Percentiles rank a stretch among this genome's conserved stretches.
These are phyloP conservation scores for Trapa incisa DNA, from an alignment of 345 rosid species.

Conservation along the genomic window DNA sequence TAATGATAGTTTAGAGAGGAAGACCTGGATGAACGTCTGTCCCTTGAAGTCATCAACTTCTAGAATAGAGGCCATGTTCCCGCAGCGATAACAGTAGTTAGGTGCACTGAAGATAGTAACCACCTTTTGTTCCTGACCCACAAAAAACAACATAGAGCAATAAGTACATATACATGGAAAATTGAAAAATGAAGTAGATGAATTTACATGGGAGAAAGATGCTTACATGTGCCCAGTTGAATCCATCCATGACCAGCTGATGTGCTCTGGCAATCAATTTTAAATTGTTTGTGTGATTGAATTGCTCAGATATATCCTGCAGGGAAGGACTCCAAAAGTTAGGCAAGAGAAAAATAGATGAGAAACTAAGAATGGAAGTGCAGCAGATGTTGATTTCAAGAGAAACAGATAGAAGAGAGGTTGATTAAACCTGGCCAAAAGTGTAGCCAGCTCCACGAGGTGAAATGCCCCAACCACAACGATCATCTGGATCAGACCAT, in stretches of 20 bases:
- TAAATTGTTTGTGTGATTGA: conserved; percentile 79
- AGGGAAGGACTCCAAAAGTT: neutral
- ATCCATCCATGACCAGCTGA: conserved; percentile 98
- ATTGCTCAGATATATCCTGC: conserved; percentile 96
- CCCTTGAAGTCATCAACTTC: conserved; percentile 91
- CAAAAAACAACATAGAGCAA: conserved; percentile 3
- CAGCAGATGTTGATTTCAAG: neutral
- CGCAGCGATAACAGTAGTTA: conserved; percentile 95
- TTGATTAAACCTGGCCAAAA: conserved; percentile 65
- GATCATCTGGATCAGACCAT: conserved; percentile 99
- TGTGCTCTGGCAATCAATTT: conserved; percentile 95
- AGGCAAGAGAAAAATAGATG: too few relatives aligned
- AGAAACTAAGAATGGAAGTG: neutral
- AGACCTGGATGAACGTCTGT: conserved; percentile 94
- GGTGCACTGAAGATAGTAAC: conserved; percentile 97
- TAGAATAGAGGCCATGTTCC: conserved; percentile 97
- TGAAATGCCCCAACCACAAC: conserved; percentile 99
- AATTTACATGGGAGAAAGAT: conserved; percentile 2
- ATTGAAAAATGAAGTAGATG: neutral
- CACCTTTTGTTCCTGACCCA: conserved; percentile 90
- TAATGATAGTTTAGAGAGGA: neutral
- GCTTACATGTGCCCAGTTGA: conserved; percentile 92
- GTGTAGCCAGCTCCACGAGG: conserved; percentile 99
- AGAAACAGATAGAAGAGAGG: neutral
- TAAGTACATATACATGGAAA: neutral